Evolutionary conservation across 257 asterid genomes (phyloP).

Genomic region (Salvia rosmarinus): DNA sequence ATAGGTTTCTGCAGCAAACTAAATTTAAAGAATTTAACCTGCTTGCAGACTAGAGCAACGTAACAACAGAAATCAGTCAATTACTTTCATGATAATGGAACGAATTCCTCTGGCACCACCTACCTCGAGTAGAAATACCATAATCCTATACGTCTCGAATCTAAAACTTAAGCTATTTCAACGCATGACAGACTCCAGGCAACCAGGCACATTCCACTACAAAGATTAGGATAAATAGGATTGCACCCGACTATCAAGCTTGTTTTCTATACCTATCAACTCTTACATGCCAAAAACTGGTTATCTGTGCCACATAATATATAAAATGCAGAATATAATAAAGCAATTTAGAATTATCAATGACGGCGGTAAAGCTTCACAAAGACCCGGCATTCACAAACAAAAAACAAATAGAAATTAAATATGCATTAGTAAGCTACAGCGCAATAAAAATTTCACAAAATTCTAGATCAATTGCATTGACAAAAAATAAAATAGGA

Average conservation of each 20-base stretch:
- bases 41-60: constrained; percentile 2
- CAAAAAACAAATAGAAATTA: constrained; percentile 18
- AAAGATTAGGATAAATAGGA: background rate
- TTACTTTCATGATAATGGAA: background rate
- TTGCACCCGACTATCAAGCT: background rate
- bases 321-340: constrained; percentile 9
- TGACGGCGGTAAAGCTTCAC: constrained; percentile 32
- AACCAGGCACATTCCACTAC: background rate
- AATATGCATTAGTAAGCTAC: constrained; percentile 11
- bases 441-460: constrained; percentile 6
- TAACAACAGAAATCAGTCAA: background rate
- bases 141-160: background rate
- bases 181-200: background rate
- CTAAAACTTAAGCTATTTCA: background rate
- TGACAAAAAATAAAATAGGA: constrained; percentile 12
- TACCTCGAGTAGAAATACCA: background rate
- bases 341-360: constrained; percentile 31
- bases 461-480: background rate
- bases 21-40: background rate
- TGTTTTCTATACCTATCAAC: background rate
- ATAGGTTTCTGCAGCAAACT: constrained; percentile 2
- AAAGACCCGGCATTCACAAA: constrained; percentile 36
- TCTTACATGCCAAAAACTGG: background rate
- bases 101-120: background rate
- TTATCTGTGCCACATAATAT: constrained; percentile 13